Conservation (phyloP, 495 filamentous ascomycete genomes). For the Penicillium paradoxum region DNA sequence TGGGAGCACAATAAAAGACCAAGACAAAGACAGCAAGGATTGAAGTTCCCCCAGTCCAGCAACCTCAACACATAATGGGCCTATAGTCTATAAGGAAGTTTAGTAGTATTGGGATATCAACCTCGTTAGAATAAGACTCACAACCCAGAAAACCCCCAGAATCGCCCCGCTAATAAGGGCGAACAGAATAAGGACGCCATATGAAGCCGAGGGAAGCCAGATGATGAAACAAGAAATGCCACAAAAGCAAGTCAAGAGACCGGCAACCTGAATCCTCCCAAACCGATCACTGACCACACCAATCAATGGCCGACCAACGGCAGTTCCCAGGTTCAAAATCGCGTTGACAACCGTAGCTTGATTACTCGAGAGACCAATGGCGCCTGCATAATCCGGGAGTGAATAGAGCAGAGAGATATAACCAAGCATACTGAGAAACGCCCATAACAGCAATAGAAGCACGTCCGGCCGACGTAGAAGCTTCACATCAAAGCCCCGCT, state of each 20-base stretch:
- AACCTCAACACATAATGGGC: no score
- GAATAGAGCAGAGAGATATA: conserved; percentile 71
- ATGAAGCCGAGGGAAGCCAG: conserved; percentile 62
- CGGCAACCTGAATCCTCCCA: conserved; percentile 66
- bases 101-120: no score
- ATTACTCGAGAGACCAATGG: conserved; percentile 54
- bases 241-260: conserved; percentile 52
- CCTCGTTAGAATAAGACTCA: no score
- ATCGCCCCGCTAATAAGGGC: conserved; percentile 59
- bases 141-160: conserved; percentile 68
- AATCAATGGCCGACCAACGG: conserved; percentile 60
- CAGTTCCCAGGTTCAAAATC: conserved; percentile 62
- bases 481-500: conserved; percentile 51
- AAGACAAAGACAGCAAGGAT: no score
- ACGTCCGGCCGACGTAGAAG: conserved; percentile 54
- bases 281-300: conserved; percentile 61
- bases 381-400: conserved; percentile 61
- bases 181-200: conserved; percentile 60
- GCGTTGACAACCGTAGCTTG: conserved; percentile 65
- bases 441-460: conserved; percentile 56
- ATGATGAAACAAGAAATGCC: conserved; percentile 59
- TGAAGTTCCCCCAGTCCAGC: no score
- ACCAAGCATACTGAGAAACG: conserved; percentile 61
- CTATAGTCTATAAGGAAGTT: no score
- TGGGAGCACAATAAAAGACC: no score